Evolutionary conservation across 495 filamentous ascomycete genomes (phyloP).

Genomic region (Staphylotrichum longicolle): DNA sequence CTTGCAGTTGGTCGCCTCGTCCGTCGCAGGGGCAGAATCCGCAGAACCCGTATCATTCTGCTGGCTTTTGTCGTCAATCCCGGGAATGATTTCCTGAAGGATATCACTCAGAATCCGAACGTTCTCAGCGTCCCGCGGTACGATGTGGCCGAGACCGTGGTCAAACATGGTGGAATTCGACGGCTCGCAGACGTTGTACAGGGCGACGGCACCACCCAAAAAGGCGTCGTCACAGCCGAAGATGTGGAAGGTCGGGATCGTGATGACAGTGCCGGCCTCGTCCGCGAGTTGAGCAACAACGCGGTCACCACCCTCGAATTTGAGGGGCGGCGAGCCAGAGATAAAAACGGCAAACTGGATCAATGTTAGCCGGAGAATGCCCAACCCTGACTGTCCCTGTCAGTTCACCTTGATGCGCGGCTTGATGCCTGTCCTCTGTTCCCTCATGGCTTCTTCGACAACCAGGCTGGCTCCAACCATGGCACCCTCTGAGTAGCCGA

Average conservation of each 20-base stretch:
- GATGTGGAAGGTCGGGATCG: slow-evolving; percentile 56
- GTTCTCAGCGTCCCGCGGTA: slow-evolving; percentile 51
- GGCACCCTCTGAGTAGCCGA: slow-evolving; percentile 57
- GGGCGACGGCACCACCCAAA: slow-evolving; percentile 48
- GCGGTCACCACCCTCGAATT: slow-evolving; percentile 35
- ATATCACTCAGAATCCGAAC: slow-evolving; percentile 42
- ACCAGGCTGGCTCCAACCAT: slow-evolving; percentile 50
- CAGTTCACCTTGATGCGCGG: slow-evolving; percentile 45
- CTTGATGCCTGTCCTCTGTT: slow-evolving; percentile 36
- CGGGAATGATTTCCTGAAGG: slow-evolving; percentile 30
- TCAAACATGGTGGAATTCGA: slow-evolving; percentile 53
- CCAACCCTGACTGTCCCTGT: not conserved
- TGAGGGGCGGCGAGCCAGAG: slow-evolving; percentile 53
- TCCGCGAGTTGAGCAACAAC: slow-evolving; percentile 43
- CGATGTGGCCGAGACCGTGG: slow-evolving; percentile 55
- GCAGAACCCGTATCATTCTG: no score
- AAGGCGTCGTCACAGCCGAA: slow-evolving; percentile 58
- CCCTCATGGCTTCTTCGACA: slow-evolving; percentile 46
- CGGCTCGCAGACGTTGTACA: slow-evolving; percentile 57
- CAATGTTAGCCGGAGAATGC: not conserved
- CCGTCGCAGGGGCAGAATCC: no score
- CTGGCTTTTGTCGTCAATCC: slow-evolving; percentile 26
- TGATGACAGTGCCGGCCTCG: slow-evolving; percentile 47
- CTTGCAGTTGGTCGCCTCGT: no score
- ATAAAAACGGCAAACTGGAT: slow-evolving; percentile 52